Base-by-base conservation (phyloP, 163 green algal species). In the Dunaliella salina region DNA sequence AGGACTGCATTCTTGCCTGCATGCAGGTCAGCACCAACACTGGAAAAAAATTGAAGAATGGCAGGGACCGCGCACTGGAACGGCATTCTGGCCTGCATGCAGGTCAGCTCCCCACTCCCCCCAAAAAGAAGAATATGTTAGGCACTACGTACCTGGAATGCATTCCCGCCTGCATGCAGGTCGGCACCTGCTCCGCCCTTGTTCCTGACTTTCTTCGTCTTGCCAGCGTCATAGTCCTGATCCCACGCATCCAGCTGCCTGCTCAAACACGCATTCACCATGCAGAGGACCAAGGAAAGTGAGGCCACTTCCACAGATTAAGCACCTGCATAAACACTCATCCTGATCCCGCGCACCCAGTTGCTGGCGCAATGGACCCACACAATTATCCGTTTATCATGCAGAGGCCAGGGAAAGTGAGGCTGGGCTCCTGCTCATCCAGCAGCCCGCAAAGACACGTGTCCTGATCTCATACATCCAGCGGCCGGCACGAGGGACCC, bases 191-290 rank as follows among this genome's bases (percentile, higher is more conserved):
- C 63, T 15, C 63, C 1, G 63, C 20, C 63, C 63, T 75, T 75
- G 81, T 33, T 89, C 35, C 89, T 88, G 5, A 98, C 93, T 90
- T 98, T 98, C 89, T 98, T 98, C 0, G 91, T 78, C 46, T 91
- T 93, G 20, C 96, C 96, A 5, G 72, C 80, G 89, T 98, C 96
- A 85, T 98, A 98, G 80, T 98, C 96, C 34, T 83, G 71, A 83
- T 98, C 96, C 88, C 93, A 98, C 25, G 93, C 91, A 78, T 97
- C 95, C 5, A 13, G 33, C 83, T 33, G 67, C 83, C 29, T 63
- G 32, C 34, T 25, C 40, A 50, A 3, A 50, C 40, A 8, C 40
- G 40, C 8, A 8, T 50, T 8, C 40, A 50, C 40, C 40, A 8
- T 50, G 40, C 40, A 50, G 40, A 50, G 40, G 40, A n/a, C n/a